Conservation (phyloP, 78 protist genomes). For the Polysphondylium violaceum region DNA sequence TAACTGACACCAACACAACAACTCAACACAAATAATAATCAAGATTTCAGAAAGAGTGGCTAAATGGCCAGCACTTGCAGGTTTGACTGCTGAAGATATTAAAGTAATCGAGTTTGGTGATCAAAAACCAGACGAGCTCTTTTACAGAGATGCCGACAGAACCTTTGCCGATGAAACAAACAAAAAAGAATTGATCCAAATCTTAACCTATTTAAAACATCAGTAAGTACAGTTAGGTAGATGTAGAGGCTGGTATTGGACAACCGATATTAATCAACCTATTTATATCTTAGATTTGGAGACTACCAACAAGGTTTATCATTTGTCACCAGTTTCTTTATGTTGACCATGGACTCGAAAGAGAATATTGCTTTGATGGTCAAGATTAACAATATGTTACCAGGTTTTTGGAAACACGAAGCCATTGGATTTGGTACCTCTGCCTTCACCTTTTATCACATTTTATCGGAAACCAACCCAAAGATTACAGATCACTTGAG, state of each 20-base stretch:
- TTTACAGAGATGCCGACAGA: constrained; percentile 52
- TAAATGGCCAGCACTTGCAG: constrained; percentile 19
- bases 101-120: constrained; percentile 1
- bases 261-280: not conserved
- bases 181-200: constrained; percentile 13
- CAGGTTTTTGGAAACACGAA: constrained; percentile 68
- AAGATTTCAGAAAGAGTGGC: constrained; percentile 27
- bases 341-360: constrained; percentile 32
- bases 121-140: constrained; percentile 43
- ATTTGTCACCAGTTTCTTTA: constrained; percentile 44
- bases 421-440: constrained; percentile 45
- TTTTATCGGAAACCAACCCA: constrained; percentile 29
- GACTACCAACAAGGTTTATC: constrained; percentile 77
- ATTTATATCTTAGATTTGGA: constrained; percentile 26
- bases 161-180: constrained; percentile 24
- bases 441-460: constrained; percentile 29
- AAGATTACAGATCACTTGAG: constrained; percentile 23
- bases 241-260: not conserved
- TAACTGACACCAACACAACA: constrained; percentile 1
- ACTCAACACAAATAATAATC: not conserved
- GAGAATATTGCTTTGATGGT: constrained; percentile 33
- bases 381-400: constrained; percentile 49
- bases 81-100: constrained; percentile 26
- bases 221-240: constrained; percentile 1
- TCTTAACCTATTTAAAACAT: constrained; percentile 12